These are phyloP conservation scores for Blastocystis sp. DNA, from an alignment of 352 stramenopile species.

Conservation along the genomic window DNA sequence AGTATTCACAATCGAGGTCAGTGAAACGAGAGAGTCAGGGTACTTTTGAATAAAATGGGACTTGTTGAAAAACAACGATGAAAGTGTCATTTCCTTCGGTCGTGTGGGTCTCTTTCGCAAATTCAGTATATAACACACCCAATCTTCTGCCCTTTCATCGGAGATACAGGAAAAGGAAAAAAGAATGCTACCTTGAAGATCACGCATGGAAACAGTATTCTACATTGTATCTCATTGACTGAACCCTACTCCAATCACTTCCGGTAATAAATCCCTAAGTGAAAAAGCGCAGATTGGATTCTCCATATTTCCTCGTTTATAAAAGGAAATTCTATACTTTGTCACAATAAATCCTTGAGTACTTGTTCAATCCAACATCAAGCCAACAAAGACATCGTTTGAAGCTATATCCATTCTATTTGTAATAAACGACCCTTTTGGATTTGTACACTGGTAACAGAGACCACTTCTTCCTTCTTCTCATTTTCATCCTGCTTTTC, in stretches of 20 bases:
- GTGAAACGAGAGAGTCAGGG: not conserved
- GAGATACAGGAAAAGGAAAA: not conserved
- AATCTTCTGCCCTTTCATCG: constrained; percentile 9
- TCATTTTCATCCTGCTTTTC: not conserved
- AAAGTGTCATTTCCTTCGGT: not conserved
- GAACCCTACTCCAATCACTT: not conserved
- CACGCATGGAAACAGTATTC: not conserved
- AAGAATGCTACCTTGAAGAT: not conserved
- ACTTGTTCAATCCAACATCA: not conserved
- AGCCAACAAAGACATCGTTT: not conserved
- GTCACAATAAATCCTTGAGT: not conserved
- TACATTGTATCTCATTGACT: not conserved
- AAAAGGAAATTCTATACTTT: not conserved
- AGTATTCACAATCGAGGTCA: not conserved
- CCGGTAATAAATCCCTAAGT: not conserved
- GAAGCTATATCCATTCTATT: not conserved
- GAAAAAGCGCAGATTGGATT: not conserved
- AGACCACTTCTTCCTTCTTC: not conserved
- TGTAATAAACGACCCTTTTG: not conserved
- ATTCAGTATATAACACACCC: not conserved
- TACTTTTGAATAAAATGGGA: not conserved
- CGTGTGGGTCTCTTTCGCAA: not conserved
- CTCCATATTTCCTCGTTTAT: not conserved
- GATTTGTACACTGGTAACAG: not conserved
- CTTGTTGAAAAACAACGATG: not conserved